Evolutionary conservation across 139 green algal species (phyloP), one percentile per base, ranked within the genome.

Genomic region (Zygnema circumcarinatum): DNA sequence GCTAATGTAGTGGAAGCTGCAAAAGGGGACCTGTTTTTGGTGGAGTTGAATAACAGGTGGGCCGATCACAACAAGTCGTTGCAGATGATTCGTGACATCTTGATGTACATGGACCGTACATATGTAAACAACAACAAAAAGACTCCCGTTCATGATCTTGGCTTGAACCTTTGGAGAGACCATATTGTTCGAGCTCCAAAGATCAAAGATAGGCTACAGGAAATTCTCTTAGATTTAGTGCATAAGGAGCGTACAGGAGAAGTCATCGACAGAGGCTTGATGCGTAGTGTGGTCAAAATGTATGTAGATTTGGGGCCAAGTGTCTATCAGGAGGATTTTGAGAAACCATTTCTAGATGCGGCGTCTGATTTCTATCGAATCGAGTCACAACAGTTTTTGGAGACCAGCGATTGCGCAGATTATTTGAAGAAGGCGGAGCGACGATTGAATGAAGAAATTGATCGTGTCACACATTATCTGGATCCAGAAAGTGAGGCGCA

Each of bases 71-170:
- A 95, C 88, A 98, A 98, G 90, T 94, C 91, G 47, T 96, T 98
- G 76, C 94, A 97, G 74, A 98, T 98, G 94, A 97, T 99, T 73
- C 89, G 96, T 0, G 97, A 99, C 93, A 98, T 99, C 75, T 94
- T 99, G 40, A 99, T 99, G 97, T 99, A 99, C 93, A 98, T 99
- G 96, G 97, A 99, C 90, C 92, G 96, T n/a, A 98, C 97, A 0
- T 98, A 96, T 86, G 95, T 99, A 38, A 84, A 88, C 39, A 96
- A 98, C 92, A 90, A 97, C 76, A 93, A 96, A 83, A 96, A 96
- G 83, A 94, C 92, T 73, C 94, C 94, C 0, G 96, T 99, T 81
- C 96, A 96, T 84, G 90, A 97, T 81, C 92, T 99, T 83, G 96
- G 97, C 0, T 89, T 98, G 76, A 92, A 98, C 83, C 93, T 98